Conservation (phyloP, 177 flowering plant genomes). For the Vitis hybrid region DNA sequence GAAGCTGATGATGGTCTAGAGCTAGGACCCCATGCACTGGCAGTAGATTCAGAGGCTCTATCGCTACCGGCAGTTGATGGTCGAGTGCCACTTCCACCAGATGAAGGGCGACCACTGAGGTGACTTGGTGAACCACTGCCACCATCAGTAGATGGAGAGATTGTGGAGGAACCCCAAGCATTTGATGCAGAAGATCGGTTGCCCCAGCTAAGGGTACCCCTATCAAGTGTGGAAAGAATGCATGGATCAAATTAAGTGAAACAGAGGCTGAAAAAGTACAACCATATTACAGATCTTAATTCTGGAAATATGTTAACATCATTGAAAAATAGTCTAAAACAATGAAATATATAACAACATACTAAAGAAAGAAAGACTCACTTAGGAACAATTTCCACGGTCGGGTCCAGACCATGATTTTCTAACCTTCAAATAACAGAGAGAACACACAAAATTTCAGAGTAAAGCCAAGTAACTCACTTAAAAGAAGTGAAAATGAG, state of each 20-base stretch:
- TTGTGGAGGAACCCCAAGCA: constrained; percentile 73
- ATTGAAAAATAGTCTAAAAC: not conserved
- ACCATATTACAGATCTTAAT: not conserved
- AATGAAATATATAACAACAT: too few species aligned
- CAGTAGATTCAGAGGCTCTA: constrained; percentile 53
- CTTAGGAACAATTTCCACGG: constrained; percentile 99
- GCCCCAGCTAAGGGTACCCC: constrained; percentile 98
- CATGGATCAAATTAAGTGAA: constrained; percentile 2
- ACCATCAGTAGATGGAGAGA: constrained; percentile 65
- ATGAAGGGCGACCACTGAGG: constrained; percentile 82
- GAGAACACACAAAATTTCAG: constrained; percentile 6
- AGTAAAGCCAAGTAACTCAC: not conserved
- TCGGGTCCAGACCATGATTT: constrained; percentile 94
- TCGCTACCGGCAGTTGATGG: constrained; percentile 97
- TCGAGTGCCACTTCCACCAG: constrained; percentile 86
- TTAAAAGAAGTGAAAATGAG: not conserved
- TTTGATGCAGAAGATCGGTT: constrained; percentile 60
- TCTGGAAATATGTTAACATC: not conserved
- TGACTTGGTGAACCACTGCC: constrained; percentile 60
- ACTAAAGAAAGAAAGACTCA: constrained; percentile 37
- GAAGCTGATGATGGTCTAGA: constrained; percentile 97
- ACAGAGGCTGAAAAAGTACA: not conserved
- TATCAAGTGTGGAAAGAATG: constrained; percentile 17
- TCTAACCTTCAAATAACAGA: constrained; percentile 69
- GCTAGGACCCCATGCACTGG: constrained; percentile 71